Evolutionary conservation across 768 basidiomycete species (phyloP), one percentile per base, ranked within the genome.

Genomic region (Mrakia blollopis): DNA sequence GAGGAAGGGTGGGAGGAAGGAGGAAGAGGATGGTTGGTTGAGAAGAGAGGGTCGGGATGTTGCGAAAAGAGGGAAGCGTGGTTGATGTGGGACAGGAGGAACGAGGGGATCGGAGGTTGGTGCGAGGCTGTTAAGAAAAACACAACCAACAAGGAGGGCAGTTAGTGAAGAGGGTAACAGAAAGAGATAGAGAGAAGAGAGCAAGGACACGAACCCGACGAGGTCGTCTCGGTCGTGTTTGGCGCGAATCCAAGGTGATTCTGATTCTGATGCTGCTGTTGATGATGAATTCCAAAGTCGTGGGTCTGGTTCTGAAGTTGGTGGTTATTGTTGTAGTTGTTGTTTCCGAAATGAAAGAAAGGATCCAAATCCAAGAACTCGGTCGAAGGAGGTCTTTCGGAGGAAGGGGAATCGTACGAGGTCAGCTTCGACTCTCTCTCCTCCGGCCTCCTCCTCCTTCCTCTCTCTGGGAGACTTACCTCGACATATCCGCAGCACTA

Each of bases 351-450:
- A 61, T 57, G 35, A 16, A 63, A 52, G 63, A 74, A 74, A 16
- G 73, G 73, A 28, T 74, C 61, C 5, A 74, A 35, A 30, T 72
- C 71, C 35, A 74, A 35, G 50, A n/a, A 72, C 54, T 67, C 61
- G 3, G 61, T 63, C 3, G 63, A 65, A 7, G 35, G 73, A 23
- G 54, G 41, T 37, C 32, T 63, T 23, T 41, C 16, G 35, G 54
- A 16, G n/a, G 52, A 37, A 28, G 28, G 3, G 16, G 72, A 41
- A 61, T 62, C 57, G 72, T 47, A 41, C 72, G 72, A 52, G 50
- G 57, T 73, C 57, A 61, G 69, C 41, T 69, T 28, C 6, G 44
- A n/a, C n/a, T n/a, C n/a, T n/a, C n/a, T n/a, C n/a, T n/a, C n/a
- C 35, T n/a, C 11, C 50, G 41, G 37, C 41, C 21, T 41, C 41